Base-by-base conservation (phyloP, 2,329 filamentous ascomycete genomes). In the Nannizziopsis arthrosporioides region DNA sequence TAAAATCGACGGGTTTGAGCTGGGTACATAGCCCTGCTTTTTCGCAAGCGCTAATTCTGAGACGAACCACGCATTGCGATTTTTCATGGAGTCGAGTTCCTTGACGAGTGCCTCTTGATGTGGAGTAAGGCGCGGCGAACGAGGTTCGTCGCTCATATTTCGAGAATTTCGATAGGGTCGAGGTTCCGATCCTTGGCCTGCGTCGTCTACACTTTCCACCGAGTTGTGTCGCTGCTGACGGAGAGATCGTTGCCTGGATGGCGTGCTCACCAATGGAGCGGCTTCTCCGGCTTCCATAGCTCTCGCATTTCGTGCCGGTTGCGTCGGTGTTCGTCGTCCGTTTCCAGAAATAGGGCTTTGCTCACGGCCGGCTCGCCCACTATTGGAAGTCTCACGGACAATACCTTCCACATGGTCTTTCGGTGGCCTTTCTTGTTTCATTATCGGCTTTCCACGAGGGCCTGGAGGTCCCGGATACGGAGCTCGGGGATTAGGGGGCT, bases 11-110 rank as follows among this genome's bases (percentile, higher is more conserved):
- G 51, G 12, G 18, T 51, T 54, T 12, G 53, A 27, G 3, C 44
- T 85, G 1, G 81, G 80, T 2, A 80, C 12, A 60, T 96, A 98
- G 4, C 92, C 92, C 36, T 86, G 80, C 66, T 94, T 94, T 43
- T 85, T 81, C 5, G 92, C 93, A 54, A 98, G 72, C 50, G 94
- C 87, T 40, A 98, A 73, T 66, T 98, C 92, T 0, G 90, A 95
- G 6, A 88, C 87, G 65, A 94, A 95, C 92, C 92, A 98, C 0
- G 90, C 90, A 66, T 94, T 96, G 44, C 85, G 80, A 60, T 84
- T 92, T 59, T 86, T 85, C 2, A 82, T 77, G 7, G 80, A 75
- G 61, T 98, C 90, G 1, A 98, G 73, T 62, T 98, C 92, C 62
- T 92, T 90, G 11, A 86, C 73, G 10, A 95, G 66, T 0, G 84